These are phyloP conservation scores for Berkeleyomyces rouxiae DNA, from an alignment of 2,329 filamentous ascomycete species.

Conservation along the genomic window DNA sequence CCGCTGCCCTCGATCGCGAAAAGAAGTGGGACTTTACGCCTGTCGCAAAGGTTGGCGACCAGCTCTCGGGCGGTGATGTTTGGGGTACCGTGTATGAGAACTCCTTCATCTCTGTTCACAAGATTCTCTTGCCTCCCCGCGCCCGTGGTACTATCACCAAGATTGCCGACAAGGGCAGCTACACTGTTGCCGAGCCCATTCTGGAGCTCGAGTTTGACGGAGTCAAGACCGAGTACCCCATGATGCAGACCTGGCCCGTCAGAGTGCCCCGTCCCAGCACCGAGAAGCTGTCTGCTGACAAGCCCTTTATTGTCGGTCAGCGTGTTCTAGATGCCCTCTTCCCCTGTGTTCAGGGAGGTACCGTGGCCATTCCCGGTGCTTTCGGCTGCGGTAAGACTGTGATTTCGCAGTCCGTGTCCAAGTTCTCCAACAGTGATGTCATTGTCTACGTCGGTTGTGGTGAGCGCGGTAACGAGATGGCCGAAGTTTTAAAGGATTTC, in stretches of 20 bases:
- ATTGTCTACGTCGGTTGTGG: slow-evolving; percentile 91
- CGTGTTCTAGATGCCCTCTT: slow-evolving; percentile 92
- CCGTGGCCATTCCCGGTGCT: slow-evolving; percentile 92
- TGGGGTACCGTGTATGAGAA: slow-evolving; percentile 95
- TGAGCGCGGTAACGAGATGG: slow-evolving; percentile 98
- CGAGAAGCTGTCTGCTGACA: slow-evolving; percentile 78
- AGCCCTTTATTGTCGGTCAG: slow-evolving; percentile 91
- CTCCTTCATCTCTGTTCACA: slow-evolving; percentile 84
- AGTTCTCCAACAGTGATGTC: slow-evolving; percentile 98
- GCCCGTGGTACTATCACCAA: slow-evolving; percentile 83
- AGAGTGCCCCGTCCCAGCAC: slow-evolving; percentile 84
- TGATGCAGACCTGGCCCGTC: slow-evolving; percentile 99
- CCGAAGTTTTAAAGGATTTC: slow-evolving; percentile 99
- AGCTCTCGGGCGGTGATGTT: slow-evolving; percentile 89
- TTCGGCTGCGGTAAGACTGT: slow-evolving; percentile 99
- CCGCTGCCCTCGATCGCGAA: slow-evolving; percentile 72
- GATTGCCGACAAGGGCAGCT: slow-evolving; percentile 77
- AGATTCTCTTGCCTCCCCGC: slow-evolving; percentile 78
- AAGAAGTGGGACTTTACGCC: slow-evolving; percentile 97
- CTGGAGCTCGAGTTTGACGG: slow-evolving; percentile 95
- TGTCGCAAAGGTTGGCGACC: slow-evolving; percentile 81
- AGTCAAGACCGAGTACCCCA: slow-evolving; percentile 80
- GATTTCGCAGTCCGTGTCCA: slow-evolving; percentile 95
- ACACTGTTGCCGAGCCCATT: slow-evolving; percentile 86
- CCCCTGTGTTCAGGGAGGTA: slow-evolving; percentile 91